Percentiles rank a stretch among this genome's conserved stretches.
phyloP scores from a whole-genome alignment of 2,329 filamentous ascomycete genomes.

The Fusarium fracticaudum region DNA sequence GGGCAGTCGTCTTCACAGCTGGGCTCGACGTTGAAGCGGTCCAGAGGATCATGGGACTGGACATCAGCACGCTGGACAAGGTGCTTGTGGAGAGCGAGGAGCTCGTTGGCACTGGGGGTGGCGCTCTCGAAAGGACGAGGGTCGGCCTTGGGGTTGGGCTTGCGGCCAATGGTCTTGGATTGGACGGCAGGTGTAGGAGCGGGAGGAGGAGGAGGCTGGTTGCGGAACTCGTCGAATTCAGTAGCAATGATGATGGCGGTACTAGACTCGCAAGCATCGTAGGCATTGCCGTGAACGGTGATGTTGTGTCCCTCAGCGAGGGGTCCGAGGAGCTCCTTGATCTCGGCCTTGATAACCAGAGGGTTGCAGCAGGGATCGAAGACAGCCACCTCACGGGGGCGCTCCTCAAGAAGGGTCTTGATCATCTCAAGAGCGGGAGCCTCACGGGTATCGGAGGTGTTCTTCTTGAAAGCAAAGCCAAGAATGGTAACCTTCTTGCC shows the following conservation, averaged over 20 bases:
- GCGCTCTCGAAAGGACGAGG: constrained; percentile 56
- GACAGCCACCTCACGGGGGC: constrained; percentile 70
- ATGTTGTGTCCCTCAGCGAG: constrained; percentile 55
- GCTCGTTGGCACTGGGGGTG: constrained; percentile 55
- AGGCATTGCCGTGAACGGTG: constrained; percentile 58
- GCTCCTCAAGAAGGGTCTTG: constrained; percentile 71
- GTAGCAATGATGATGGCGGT: constrained; percentile 65
- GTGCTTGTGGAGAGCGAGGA: constrained; percentile 59
- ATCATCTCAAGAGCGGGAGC: constrained; percentile 75
- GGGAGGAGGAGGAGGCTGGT: constrained; percentile 48
- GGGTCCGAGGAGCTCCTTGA: constrained; percentile 55
- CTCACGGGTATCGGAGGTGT: constrained; percentile 79
- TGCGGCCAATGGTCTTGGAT: constrained; percentile 48
- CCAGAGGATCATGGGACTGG: constrained; percentile 55
- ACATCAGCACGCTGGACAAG: constrained; percentile 49
- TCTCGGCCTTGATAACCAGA: constrained; percentile 60
- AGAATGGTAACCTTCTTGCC: constrained; percentile 78
- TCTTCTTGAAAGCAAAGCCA: constrained; percentile 83
- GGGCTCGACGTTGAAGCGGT: constrained; percentile 57
- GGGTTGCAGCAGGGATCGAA: constrained; percentile 73
- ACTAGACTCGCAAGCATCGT: constrained; percentile 60
- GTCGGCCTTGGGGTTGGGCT: constrained; percentile 54
- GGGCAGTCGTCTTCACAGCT: constrained; percentile 57
- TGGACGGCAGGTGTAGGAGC: constrained; percentile 41
- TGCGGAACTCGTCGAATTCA: constrained; percentile 65